Conservation (phyloP, 352 stramenopile genomes). For the Phytophthora tubulina region DNA sequence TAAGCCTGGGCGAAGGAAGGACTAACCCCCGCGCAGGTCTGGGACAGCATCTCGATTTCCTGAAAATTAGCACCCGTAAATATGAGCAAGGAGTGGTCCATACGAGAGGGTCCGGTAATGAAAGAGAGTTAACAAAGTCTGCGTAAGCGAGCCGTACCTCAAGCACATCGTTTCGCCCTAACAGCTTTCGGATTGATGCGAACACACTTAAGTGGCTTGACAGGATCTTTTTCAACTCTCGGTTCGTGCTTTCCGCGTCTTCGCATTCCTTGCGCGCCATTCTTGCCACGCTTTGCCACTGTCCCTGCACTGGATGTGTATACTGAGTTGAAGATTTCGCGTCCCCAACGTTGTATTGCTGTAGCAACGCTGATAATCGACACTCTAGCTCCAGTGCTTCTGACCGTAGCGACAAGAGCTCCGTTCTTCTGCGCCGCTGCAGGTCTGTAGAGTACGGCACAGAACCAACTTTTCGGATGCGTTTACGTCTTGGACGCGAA, state of each 20-base stretch:
- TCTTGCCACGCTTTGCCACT: not conserved
- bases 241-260: constrained; percentile 4
- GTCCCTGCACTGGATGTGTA: not conserved
- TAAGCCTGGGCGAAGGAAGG: not conserved
- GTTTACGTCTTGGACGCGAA: constrained; percentile 1
- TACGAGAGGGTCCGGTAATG: not conserved
- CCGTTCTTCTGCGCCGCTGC: constrained; percentile 13
- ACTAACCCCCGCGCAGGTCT: not conserved
- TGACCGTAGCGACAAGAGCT: constrained; percentile 5
- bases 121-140: not conserved
- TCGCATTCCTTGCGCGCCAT: not conserved
- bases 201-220: not conserved
- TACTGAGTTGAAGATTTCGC: not conserved
- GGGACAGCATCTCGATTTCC: constrained; percentile 1
- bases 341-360: not conserved
- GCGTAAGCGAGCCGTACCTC: constrained; percentile 3
- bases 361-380: not conserved
- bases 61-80: not conserved
- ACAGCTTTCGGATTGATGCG: not conserved
- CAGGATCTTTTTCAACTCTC: constrained; percentile 18
- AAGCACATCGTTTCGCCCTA: not conserved
- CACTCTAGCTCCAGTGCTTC: constrained; percentile 16
- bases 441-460: constrained; percentile 29
- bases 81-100: no score
- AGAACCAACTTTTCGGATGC: constrained; percentile 26